Evolutionary conservation across 2,329 filamentous ascomycete genomes (phyloP), one percentile per base, ranked within the genome.

Genomic region (Cercospora beticola): DNA sequence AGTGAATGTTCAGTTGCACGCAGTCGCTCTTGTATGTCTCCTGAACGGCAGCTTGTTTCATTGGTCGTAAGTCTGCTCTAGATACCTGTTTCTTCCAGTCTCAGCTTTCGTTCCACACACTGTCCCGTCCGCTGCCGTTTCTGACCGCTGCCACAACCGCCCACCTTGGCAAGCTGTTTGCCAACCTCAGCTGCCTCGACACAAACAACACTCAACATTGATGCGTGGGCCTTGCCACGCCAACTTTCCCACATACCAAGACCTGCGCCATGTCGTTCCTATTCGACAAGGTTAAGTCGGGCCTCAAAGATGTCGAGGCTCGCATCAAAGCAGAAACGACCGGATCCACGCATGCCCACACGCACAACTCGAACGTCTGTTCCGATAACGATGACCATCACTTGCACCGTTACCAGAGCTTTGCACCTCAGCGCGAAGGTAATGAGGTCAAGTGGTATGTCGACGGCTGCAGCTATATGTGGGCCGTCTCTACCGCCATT

Each of bases 371-470:
- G 65, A 78, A 75, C 52, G 75, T 75, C 59, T 81, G 76, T 71
- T 76, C 74, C 21, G 74, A 78, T 65, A 77, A 77, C 49, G 76
- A 83, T 68, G 77, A 79, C 63, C 79, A 79, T 65, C 81, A 84
- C 40, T 76, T 84, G 68, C 81, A 87, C 72, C 83, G 86, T 64
- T 88, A 84, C 75, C 80, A 83, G 60, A 87, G 85, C 68, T 97
- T 97, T 81, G 91, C 91, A 1, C 88, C 91, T 0, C 86, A 89
- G 75, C 86, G 91, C 21, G 86, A 87, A 33, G 90, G 90, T 66
- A 90, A 93, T 76, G 83, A 88, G 71, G 88, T 87, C 70, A 96
- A 97, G 83, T 97, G 93, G 92, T 94, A 91, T 79, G 92, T 95
- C 21, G 92, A 95, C 77, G 92, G 90, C 10, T 68, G 66, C 26